phyloP scores from a whole-genome alignment of 2,329 filamentous ascomycete genomes.

The Aspergillus puulaauensis region DNA sequence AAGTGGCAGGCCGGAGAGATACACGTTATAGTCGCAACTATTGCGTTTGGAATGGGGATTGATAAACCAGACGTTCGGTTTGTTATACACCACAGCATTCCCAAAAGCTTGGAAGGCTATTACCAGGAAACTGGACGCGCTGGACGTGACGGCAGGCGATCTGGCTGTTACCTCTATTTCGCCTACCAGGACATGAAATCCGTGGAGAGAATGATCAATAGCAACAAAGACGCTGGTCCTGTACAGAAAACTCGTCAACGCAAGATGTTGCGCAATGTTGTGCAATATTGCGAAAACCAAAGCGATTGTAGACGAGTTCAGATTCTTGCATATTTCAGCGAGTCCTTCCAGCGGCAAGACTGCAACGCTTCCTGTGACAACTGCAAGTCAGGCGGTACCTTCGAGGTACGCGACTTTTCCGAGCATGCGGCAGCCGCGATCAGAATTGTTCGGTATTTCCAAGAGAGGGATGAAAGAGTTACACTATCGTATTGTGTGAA shows the following conservation, averaged over 20 bases:
- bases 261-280: slow-evolving; percentile 80
- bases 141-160: slow-evolving; percentile 82
- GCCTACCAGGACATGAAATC: slow-evolving; percentile 72
- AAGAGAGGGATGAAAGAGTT: slow-evolving; percentile 51
- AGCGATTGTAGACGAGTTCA: slow-evolving; percentile 84
- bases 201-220: slow-evolving; percentile 76
- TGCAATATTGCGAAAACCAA: slow-evolving; percentile 85
- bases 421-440: slow-evolving; percentile 71
- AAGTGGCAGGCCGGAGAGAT: slow-evolving; percentile 77
- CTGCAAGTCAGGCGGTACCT: slow-evolving; percentile 70
- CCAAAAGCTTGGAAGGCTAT: slow-evolving; percentile 95
- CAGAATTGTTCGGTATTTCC: slow-evolving; percentile 61
- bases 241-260: slow-evolving; percentile 83
- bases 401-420: slow-evolving; percentile 75
- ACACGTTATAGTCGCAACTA: slow-evolving; percentile 94
- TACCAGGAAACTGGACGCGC: slow-evolving; percentile 97
- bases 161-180: slow-evolving; percentile 89
- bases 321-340: slow-evolving; percentile 91
- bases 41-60: slow-evolving; percentile 99
- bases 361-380: slow-evolving; percentile 85
- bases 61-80: slow-evolving; percentile 97
- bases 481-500: slow-evolving; percentile 83
- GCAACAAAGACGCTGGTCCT: slow-evolving; percentile 66
- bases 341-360: slow-evolving; percentile 69
- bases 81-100: slow-evolving; percentile 88